Evolutionary conservation across 176 grass and related monocot genomes (phyloP).

Genomic region (maize (Zea mays)): DNA sequence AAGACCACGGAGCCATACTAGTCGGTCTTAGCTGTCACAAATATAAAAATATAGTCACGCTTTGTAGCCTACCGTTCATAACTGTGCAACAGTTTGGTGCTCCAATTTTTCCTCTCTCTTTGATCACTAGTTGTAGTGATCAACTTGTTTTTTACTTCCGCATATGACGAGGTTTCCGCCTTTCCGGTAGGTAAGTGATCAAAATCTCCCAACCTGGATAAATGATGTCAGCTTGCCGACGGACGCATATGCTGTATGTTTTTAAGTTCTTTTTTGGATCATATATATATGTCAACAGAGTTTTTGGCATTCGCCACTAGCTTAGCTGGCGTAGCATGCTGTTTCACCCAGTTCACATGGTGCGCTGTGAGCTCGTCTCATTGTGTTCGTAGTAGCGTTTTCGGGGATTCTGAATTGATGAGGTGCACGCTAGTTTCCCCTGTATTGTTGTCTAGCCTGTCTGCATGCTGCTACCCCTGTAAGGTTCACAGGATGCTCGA

Average conservation of each 20-base stretch:
- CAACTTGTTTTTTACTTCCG: conserved; percentile 17
- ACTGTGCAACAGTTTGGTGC: conserved; percentile 1
- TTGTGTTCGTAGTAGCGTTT: conserved; percentile 21
- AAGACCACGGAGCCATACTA: neutral
- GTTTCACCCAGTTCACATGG: neutral
- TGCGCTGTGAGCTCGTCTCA: neutral
- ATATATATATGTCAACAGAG: neutral
- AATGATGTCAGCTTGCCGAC: conserved; percentile 19
- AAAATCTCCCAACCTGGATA: conserved; percentile 14
- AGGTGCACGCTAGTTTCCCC: neutral
- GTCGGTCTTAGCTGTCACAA: conserved; percentile 26
- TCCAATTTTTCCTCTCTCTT: neutral
- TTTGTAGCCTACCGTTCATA: conserved; percentile 17
- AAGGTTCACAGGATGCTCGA: conserved; percentile 6
- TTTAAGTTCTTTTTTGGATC: conserved; percentile 30
- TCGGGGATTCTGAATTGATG: conserved; percentile 18
- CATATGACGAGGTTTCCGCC: neutral
- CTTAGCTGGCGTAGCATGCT: conserved; percentile 28
- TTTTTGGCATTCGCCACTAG: conserved; percentile 21
- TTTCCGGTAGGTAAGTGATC: conserved; percentile 1
- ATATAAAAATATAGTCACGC: neutral
- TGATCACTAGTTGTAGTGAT: conserved; percentile 31
- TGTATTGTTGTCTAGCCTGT: conserved; percentile 7
- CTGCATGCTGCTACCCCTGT: neutral
- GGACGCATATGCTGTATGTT: neutral